Evolutionary conservation across 2,329 filamentous ascomycete genomes (phyloP).

Genomic region (Colletotrichum ledebouriae): DNA sequence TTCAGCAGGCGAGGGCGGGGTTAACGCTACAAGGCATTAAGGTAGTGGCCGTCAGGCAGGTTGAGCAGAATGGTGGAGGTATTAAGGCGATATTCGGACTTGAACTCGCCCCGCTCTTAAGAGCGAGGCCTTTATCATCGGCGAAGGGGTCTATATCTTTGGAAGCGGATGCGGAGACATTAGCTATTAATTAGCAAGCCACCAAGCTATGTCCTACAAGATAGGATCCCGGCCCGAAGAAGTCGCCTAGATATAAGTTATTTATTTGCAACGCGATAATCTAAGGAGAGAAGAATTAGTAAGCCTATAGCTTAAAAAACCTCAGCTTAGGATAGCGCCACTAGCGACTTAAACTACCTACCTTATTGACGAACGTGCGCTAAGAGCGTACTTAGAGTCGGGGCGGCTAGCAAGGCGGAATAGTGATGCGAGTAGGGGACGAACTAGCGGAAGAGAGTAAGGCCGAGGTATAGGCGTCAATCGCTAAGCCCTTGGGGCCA

Average conservation of each 20-base stretch:
- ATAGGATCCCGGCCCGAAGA: not conserved
- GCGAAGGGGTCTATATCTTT: not conserved
- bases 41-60: not conserved
- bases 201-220: not conserved
- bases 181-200: conserved; percentile 1
- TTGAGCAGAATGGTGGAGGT: not conserved
- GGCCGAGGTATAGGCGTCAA: not conserved
- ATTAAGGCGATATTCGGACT: not conserved
- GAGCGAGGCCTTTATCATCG: not conserved
- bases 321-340: not conserved
- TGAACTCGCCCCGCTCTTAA: not conserved
- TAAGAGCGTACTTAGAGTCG: not conserved
- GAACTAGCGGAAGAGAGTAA: not conserved
- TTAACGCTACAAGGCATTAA: not conserved
- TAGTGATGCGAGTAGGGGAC: not conserved
- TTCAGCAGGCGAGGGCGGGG: not conserved
- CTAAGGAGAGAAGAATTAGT: not conserved
- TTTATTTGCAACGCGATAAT: not conserved
- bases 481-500: not conserved
- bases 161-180: not conserved
- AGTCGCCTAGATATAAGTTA: not conserved
- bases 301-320: not conserved
- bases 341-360: not conserved
- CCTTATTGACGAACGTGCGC: not conserved
- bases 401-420: not conserved